phyloP scores from a whole-genome alignment of 2,329 filamentous ascomycete species.

The Colletotrichum sp. region DNA sequence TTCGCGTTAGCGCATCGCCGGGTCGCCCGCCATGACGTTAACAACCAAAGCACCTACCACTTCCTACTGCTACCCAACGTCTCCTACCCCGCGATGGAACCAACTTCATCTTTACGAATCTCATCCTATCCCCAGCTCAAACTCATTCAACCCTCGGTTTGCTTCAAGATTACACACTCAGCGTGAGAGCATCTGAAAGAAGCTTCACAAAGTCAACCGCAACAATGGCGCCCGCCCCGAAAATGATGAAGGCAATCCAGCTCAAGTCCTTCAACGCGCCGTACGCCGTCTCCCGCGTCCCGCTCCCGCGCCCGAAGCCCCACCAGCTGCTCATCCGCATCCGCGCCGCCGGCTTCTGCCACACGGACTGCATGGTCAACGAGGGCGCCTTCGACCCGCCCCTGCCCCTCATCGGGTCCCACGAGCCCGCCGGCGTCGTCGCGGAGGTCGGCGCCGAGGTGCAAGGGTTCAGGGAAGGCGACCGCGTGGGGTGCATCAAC shows the following conservation, averaged over 20 bases:
- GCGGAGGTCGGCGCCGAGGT: background rate
- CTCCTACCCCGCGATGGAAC: too few species aligned
- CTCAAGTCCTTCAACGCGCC: background rate
- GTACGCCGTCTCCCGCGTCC: constrained; percentile 3
- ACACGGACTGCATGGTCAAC: constrained; percentile 20
- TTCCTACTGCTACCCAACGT: too few species aligned
- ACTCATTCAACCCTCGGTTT: too few species aligned
- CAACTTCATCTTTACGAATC: too few species aligned
- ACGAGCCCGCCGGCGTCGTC: constrained; percentile 13
- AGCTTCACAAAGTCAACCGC: too few species aligned
- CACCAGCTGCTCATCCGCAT: constrained; percentile 18
- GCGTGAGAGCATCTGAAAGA: too few species aligned
- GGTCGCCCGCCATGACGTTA: background rate
- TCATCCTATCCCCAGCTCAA: too few species aligned
- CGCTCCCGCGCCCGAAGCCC: constrained; percentile 6
- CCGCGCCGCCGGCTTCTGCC: constrained; percentile 19
- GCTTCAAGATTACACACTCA: too few species aligned
- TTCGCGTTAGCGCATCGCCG: background rate
- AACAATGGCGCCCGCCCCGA: background rate
- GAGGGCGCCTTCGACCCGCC: constrained; percentile 8
- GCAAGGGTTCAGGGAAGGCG: background rate
- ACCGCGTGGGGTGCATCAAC: constrained; percentile 24
- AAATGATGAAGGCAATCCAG: background rate
- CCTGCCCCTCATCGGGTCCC: constrained; percentile 11
- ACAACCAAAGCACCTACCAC: background rate